These are phyloP conservation scores for Pyrus hybrid DNA, from an alignment of 331 rosid genomes.

Conservation along the genomic window DNA sequence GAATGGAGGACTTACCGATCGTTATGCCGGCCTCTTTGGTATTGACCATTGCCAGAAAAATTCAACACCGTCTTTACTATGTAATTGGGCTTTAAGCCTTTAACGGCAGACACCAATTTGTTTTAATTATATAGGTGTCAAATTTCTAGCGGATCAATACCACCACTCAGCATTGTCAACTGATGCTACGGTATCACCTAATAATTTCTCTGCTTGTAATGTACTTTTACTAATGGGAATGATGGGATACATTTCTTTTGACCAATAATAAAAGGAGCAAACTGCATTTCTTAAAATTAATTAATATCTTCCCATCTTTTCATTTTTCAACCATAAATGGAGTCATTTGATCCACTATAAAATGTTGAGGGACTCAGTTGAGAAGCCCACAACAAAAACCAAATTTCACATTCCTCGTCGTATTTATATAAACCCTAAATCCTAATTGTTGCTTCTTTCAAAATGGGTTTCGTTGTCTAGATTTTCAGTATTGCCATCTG, in stretches of 20 bases:
- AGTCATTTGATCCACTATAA: not conserved
- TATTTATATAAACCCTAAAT: not conserved
- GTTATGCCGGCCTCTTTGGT: no score
- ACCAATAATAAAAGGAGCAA: not conserved
- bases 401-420: not conserved
- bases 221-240: not conserved
- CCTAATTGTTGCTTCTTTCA: not conserved
- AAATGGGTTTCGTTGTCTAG: not conserved
- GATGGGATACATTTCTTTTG: not conserved
- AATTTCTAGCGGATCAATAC: no score
- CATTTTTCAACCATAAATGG: not conserved
- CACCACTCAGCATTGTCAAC: no score
- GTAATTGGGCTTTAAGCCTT: no score
- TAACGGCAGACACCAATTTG: no score
- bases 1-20: no score
- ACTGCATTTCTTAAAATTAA: not conserved
- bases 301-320: not conserved
- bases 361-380: not conserved
- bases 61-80: no score
- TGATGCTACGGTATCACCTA: no score
- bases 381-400: not conserved
- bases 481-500: not conserved
- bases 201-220: no score
- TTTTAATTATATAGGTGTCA: no score
- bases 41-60: no score